Percentiles rank a stretch among this genome's conserved stretches.
Conservation (phyloP, 768 basidiomycete genomes). For the Cystobasidium ongulense region DNA sequence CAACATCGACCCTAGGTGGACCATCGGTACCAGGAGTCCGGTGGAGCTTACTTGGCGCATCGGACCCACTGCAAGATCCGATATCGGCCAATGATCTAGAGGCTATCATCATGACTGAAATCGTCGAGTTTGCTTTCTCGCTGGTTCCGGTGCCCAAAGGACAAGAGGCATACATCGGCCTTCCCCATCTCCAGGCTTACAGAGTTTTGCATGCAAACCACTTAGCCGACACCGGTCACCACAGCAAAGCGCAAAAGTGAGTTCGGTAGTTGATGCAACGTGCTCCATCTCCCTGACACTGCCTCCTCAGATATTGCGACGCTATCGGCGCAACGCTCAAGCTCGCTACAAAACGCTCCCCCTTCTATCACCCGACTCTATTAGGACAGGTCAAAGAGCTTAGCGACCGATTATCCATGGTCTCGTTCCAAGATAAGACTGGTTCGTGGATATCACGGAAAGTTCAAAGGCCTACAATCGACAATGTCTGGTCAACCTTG, state of each 20-base stretch:
- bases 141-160: constrained; percentile 66
- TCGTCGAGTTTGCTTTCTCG: constrained; percentile 81
- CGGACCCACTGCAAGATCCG: constrained; percentile 52
- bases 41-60: constrained; percentile 62
- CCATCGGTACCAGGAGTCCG: constrained; percentile 61
- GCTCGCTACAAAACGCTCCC: constrained; percentile 51
- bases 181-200: constrained; percentile 81
- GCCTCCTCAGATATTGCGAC: constrained; percentile 92
- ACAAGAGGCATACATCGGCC: constrained; percentile 71
- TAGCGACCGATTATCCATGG: constrained; percentile 65
- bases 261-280: constrained; percentile 19
- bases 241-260: constrained; percentile 69
- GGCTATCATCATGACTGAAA: constrained; percentile 74
- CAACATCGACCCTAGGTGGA: constrained; percentile 66
- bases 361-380: constrained; percentile 60
- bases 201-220: constrained; percentile 66
- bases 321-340: constrained; percentile 61
- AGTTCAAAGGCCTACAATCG: constrained; percentile 79
- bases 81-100: constrained; percentile 59
- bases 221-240: constrained; percentile 73
- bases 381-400: constrained; percentile 68
- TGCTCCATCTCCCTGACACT: too few relatives aligned
- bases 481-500: constrained; percentile 82
- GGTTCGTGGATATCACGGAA: constrained; percentile 81
- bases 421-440: constrained; percentile 64